Evolutionary conservation across 169 alveolate species (phyloP), one percentile per base, ranked within the genome.

Genomic region (Plasmodium coatneyi): DNA sequence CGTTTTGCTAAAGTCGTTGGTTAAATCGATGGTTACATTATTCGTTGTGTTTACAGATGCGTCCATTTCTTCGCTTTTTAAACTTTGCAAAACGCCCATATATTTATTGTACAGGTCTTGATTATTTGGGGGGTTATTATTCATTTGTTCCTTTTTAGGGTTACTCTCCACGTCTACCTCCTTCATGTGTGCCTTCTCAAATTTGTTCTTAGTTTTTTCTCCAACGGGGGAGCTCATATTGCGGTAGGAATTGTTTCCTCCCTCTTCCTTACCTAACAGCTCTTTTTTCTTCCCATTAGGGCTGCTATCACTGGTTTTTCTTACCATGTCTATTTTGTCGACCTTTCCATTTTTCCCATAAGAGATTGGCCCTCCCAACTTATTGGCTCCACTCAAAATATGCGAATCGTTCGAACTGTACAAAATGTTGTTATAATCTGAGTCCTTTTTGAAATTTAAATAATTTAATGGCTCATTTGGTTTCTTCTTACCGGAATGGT

Each of bases 51-150:
- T 66, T 43, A 79, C 82, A 36, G 93, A 87, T 25, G 93, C 93
- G 32, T 87, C 93, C 56, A 87, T 78, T 79, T 87, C 93, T 54
- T 87, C 93, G 49, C 93, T 87, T 36, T 79, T 87, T 87, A 87
- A 78, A 79, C 74, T 87, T 79, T 87, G 80, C 30, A 87, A 78
- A 12, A 87, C 93, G 49, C 82, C 71, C 93, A 87, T 87, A 36
- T 87, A 87, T 79, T 87, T 87, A 60, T 87, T 87, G 30, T 87
- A 87, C 34, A 87, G 36, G 1, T 87, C 93, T 60, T 87, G 82
- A 34, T 74, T 74, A 34, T n/a, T 34, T 74, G 36, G 36, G 82
- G 60, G 28, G n/a, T 16, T 74, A 74, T 32, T 74, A 34, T 25
- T 34, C 28, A 74, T 74, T 34, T 39, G 34, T 25, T 76, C 82